Evolutionary conservation across 768 basidiomycete species (phyloP), one percentile per base, ranked within the genome.

Genomic region (Rubroboletus pulcherrimus): DNA sequence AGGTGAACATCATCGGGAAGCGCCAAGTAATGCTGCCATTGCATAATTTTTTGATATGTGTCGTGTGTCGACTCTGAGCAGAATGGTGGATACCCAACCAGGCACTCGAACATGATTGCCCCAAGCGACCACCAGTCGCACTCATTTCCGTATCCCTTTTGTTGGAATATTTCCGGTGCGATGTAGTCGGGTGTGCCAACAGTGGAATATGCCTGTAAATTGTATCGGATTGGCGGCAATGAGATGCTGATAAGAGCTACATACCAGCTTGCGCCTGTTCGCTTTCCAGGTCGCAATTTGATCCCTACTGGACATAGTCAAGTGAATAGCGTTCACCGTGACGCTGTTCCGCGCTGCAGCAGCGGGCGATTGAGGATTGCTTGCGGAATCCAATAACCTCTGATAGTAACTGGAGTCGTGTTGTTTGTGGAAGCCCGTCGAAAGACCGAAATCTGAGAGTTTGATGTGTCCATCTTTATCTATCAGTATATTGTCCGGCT

Each of bases 71-170:
- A 90, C 70, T 98, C 94, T 3, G 86, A 93, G 72, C 93, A 98
- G 77, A 98, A 95, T 0, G 93, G 94, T 24, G 95, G 93, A 72
- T 97, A 98, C 53, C 97, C 97, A 61, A 98, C 92, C 24, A 98
- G 76, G 72, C 90, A 97, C 73, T 98, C 96, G 70, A 97, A 99
- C 89, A 93, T 95, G 77, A 98, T 98, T 17, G 94, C 92, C 5
- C 97, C 97, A 30, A 98, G 80, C 8, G 95, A 97, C 97, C 97
- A 99, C 94, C 95, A 98, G 72, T 99, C 97, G 66, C 95, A 98
- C 72, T 96, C 95, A 65, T 95, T 92, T 24, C 92, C 93, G 70
- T 98, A 98, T n/a, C 97, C 97, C 68, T 91, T 87, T 70, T 95
- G 93, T 57, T 89, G 72, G 79, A 98, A 98, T 66, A 98, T 97